These are phyloP conservation scores for Rosa multiflora DNA, from an alignment of 306 rosid species.

Conservation along the genomic window DNA sequence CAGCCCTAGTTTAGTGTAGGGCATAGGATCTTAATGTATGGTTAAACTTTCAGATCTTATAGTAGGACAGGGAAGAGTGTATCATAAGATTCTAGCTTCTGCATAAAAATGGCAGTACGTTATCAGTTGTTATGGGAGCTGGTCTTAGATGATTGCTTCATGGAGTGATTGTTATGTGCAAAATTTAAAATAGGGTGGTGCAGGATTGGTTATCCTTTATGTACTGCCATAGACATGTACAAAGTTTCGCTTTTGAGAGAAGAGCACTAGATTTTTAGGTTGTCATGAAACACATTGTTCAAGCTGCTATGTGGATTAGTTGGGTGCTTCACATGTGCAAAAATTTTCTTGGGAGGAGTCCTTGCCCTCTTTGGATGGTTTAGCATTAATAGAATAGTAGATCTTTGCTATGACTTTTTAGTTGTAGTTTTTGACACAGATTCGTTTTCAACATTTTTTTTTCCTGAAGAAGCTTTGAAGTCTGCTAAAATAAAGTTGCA, in stretches of 20 bases:
- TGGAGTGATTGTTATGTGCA: background rate
- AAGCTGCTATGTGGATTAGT: background rate
- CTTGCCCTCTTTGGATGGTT: background rate
- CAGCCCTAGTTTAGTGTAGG: background rate
- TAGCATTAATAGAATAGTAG: background rate
- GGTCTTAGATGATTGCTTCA: background rate
- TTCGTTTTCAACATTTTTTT: conserved; percentile 5
- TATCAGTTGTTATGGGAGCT: background rate
- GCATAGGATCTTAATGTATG: conserved; percentile 4
- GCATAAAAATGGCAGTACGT: background rate
- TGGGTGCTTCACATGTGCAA: background rate
- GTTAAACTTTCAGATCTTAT: background rate
- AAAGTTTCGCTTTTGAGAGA: background rate
- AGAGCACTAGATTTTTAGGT: background rate
- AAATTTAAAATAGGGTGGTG: background rate
- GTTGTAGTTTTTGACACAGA: background rate
- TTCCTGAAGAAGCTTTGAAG: background rate
- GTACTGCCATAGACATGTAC: background rate
- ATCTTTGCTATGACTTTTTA: background rate
- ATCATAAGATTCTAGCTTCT: background rate
- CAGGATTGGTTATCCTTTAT: conserved; percentile 1
- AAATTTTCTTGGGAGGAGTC: background rate
- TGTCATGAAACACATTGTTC: background rate
- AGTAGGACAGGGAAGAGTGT: background rate
- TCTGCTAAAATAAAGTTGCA: background rate